Conservation (phyloP, 805 yeast species). For the Metschnikowia lochheadii region DNA sequence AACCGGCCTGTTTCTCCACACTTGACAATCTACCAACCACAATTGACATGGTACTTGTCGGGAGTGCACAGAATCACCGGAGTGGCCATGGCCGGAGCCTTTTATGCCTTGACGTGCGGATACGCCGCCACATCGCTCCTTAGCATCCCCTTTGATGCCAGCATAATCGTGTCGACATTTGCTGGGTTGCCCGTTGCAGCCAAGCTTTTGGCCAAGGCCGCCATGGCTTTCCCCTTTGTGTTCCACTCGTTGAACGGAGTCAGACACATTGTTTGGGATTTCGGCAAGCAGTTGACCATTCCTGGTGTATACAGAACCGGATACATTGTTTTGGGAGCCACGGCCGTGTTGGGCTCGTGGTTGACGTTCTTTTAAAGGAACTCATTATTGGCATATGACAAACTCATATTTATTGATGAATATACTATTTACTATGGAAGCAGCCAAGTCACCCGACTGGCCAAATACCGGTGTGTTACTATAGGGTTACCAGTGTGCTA, state of each 20-base stretch:
- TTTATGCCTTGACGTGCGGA: constrained; percentile 72
- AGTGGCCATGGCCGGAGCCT: constrained; percentile 70
- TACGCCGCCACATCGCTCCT: constrained; percentile 66
- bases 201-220: constrained; percentile 62
- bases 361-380: constrained; percentile 40
- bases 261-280: constrained; percentile 94
- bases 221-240: constrained; percentile 76
- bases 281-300: constrained; percentile 71
- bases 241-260: constrained; percentile 85
- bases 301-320: constrained; percentile 94
- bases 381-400: not conserved
- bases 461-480: no score
- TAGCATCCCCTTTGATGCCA: constrained; percentile 54
- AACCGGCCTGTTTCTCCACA: constrained; percentile 92
- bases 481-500: no score
- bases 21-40: constrained; percentile 84
- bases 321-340: constrained; percentile 69
- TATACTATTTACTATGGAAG: no score
- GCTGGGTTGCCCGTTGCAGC: constrained; percentile 61
- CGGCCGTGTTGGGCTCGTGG: constrained; percentile 55
- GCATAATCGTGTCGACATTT: constrained; percentile 49
- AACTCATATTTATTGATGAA: no score
- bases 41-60: constrained; percentile 79
- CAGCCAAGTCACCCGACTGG: no score
- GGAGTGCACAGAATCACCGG: constrained; percentile 85